phyloP scores from a whole-genome alignment of 768 basidiomycete species.

The Glaciozyma antarctica region DNA sequence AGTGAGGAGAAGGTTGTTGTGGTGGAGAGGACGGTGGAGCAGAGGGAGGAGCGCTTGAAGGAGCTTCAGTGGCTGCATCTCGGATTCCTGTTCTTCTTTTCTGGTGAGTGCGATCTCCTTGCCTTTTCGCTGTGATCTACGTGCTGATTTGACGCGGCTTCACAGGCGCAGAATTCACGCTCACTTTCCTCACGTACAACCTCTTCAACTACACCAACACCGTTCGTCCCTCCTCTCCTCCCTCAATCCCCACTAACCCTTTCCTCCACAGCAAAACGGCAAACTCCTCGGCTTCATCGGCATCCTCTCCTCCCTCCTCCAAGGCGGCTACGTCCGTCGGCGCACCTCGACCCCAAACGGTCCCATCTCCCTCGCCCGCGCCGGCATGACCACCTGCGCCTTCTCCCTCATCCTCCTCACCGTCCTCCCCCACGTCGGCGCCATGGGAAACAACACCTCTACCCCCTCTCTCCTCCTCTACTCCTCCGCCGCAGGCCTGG shows the following conservation, averaged over 20 bases:
- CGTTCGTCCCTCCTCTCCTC: neutral
- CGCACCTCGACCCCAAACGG: constrained; percentile 57
- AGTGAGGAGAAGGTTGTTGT: constrained; percentile 6
- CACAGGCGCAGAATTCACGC: constrained; percentile 81
- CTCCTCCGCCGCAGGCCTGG: constrained; percentile 69
- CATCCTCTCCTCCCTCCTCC: constrained; percentile 61
- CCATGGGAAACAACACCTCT: constrained; percentile 57
- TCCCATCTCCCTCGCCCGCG: constrained; percentile 71
- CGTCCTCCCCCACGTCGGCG: constrained; percentile 48
- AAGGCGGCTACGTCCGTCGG: constrained; percentile 89
- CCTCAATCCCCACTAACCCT: neutral
- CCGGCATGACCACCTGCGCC: constrained; percentile 66
- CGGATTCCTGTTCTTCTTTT: constrained; percentile 78
- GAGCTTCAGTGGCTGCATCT: constrained; percentile 63
- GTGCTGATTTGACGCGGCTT: neutral
- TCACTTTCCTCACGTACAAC: constrained; percentile 89
- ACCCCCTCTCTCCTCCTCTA: constrained; percentile 44
- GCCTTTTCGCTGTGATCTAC: neutral
- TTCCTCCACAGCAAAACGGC: constrained; percentile 54
- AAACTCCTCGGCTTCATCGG: constrained; percentile 77
- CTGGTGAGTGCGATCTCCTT: constrained; percentile 42
- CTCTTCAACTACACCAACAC: constrained; percentile 46
- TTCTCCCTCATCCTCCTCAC: constrained; percentile 63
- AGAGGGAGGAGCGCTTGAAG: constrained; percentile 44
- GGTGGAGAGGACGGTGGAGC: constrained; percentile 12